Conservation (phyloP, 352 stramenopile species). For the Pythium coloratum region DNA sequence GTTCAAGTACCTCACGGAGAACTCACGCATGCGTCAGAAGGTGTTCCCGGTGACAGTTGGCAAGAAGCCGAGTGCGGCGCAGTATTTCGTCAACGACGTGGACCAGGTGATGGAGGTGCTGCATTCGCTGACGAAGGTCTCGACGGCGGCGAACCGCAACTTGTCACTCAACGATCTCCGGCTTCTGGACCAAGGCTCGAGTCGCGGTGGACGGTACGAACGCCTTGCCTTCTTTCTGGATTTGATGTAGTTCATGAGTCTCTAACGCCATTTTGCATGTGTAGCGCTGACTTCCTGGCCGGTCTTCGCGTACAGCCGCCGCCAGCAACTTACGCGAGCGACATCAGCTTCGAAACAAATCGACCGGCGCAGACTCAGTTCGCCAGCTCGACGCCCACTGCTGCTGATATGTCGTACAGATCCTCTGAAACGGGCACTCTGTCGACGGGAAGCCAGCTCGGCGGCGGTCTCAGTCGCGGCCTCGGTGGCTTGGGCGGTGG, state of each 20-base stretch:
- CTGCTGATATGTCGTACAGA: slow-evolving; percentile 13
- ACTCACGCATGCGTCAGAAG: slow-evolving; percentile 62
- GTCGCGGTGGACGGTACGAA: slow-evolving; percentile 47
- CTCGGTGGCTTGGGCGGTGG: slow-evolving; percentile 9
- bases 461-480: slow-evolving; percentile 15
- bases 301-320: slow-evolving; percentile 21
- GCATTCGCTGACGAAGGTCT: slow-evolving; percentile 83
- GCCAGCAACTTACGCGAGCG: slow-evolving; percentile 17
- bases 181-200: slow-evolving; percentile 51
- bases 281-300: slow-evolving; percentile 36
- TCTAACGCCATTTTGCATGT: not conserved
- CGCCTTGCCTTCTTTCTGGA: not conserved
- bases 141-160: slow-evolving; percentile 80
- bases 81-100: slow-evolving; percentile 98
- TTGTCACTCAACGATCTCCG: slow-evolving; percentile 85
- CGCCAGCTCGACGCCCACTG: slow-evolving; percentile 22
- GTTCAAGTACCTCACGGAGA: slow-evolving; percentile 87
- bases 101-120: slow-evolving; percentile 95
- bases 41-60: slow-evolving; percentile 97
- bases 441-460: slow-evolving; percentile 10
- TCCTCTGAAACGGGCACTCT: slow-evolving; percentile 14
- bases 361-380: slow-evolving; percentile 7
- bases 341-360: slow-evolving; percentile 26
- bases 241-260: slow-evolving; percentile 12
- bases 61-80: slow-evolving; percentile 97